Evolutionary conservation across 148 eudicot genomes (phyloP).

Genomic region (Dysphania ambrosioides): DNA sequence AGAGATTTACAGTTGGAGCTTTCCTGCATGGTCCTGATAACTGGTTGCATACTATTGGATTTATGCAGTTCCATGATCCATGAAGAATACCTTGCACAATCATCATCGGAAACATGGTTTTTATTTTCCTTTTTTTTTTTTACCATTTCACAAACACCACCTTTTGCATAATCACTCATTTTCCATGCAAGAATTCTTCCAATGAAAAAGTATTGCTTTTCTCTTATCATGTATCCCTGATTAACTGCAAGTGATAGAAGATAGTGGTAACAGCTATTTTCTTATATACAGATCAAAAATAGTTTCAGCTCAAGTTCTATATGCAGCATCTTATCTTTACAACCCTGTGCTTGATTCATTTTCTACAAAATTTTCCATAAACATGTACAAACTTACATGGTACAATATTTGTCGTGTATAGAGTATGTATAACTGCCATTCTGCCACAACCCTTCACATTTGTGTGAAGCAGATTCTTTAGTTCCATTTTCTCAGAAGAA

Average conservation of each 20-base stretch:
- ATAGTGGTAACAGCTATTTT: not conserved
- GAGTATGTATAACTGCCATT: too few relatives aligned
- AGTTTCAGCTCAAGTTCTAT: not conserved
- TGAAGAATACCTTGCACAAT: conserved; percentile 16
- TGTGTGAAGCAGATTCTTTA: conserved; percentile 1
- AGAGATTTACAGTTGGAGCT: conserved; percentile 38
- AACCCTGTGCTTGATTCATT: not conserved
- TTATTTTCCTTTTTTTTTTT: not conserved
- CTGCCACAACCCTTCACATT: not conserved
- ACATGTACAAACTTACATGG: conserved; percentile 16
- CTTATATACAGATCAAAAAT: conserved; percentile 6
- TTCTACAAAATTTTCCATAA: conserved; percentile 22
- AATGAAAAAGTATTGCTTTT: not conserved
- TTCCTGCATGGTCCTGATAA: conserved; percentile 48
- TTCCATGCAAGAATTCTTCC: not conserved
- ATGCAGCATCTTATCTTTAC: not conserved
- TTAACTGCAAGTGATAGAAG: not conserved
- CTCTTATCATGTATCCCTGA: not conserved
- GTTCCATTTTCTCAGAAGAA: not conserved
- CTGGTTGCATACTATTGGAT: conserved; percentile 47
- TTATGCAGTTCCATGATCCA: conserved; percentile 37
- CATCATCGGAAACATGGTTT: not conserved
- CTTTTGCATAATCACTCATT: not conserved
- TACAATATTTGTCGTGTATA: not conserved
- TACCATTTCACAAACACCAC: not conserved